These are phyloP conservation scores for Sordaria brevicollis DNA, from an alignment of 495 filamentous ascomycete genomes.

Conservation along the genomic window DNA sequence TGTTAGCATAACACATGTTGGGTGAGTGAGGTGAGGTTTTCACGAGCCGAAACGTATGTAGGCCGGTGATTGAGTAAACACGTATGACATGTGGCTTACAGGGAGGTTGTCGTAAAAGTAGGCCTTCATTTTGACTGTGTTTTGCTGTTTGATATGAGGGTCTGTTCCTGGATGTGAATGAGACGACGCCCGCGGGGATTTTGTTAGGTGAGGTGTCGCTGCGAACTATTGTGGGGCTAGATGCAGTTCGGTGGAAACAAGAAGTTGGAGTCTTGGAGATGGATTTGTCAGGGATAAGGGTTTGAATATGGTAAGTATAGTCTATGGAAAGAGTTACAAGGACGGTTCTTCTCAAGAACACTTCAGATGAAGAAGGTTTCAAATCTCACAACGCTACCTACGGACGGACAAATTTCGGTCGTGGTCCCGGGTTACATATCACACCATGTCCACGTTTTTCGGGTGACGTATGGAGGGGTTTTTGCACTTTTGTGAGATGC, in stretches of 20 bases:
- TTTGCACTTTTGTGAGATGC: neutral
- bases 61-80: neutral
- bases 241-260: neutral
- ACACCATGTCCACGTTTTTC: neutral
- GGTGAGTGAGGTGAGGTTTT: neutral
- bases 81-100: slow-evolving; percentile 52
- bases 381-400: neutral
- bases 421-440: neutral
- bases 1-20: neutral
- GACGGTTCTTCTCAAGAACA: neutral
- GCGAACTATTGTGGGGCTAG: neutral
- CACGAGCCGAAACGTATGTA: slow-evolving; percentile 7
- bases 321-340: neutral
- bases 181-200: neutral
- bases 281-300: neutral
- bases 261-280: neutral
- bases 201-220: neutral
- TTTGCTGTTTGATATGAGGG: neutral
- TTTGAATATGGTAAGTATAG: neutral
- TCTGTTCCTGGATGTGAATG: neutral
- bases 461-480: neutral
- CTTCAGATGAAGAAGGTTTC: neutral
- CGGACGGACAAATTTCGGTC: neutral
- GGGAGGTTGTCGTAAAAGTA: slow-evolving; percentile 75
- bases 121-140: slow-evolving; percentile 52